Evolutionary conservation across 441 rosid species (phyloP), one percentile per base, ranked within the genome.

Genomic region (Francoa sonchifolia): DNA sequence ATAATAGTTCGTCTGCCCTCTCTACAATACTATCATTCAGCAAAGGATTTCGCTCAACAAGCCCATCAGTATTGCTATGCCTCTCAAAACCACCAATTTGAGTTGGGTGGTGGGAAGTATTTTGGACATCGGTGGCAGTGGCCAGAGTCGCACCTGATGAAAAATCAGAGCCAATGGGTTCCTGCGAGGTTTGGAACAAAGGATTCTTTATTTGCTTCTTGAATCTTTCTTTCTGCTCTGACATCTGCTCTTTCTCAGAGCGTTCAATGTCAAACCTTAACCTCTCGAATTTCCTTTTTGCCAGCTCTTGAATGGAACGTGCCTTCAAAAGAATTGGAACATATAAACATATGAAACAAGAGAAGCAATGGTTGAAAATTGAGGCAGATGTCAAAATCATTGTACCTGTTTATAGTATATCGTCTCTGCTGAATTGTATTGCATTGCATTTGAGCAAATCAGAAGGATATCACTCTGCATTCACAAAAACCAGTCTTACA

Each of bases 401-500:
- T 12, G 37, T 54, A 77, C 94, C 76, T 87, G 94, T 66, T 69
- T 80, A 61, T 82, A 52, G 73, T 87, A 87, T 21, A 83, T 47
- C 8, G 94, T 83, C 46, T 82, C 89, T 13, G 92, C 44, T 1
- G 86, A 44, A 74, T 87, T 87, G 52, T 83, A 87, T 63, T 68
- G 79, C 97, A 83, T 80, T 14, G 94, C 94, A 55, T 87, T 87
- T 44, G 93, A 73, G 74, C 94, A 79, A 55, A 87, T 80, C 39
- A 83, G 57, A 33, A 76, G 67, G 26, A 83, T 63, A 49, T 87
- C 97, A 50, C 72, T 72, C 97, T 87, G 87, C 79, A 74, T 39
- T 36, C 9, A 55, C 62, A 44, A 40, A 62, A 50, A 59, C 37
- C 15, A 35, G 31, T 8, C 40, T 52, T 33, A 40, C 35, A 21